Percentiles rank a stretch among this genome's conserved stretches.
Evolutionary conservation across 768 basidiomycete genomes (phyloP).

Genomic region (Russula emetica): DNA sequence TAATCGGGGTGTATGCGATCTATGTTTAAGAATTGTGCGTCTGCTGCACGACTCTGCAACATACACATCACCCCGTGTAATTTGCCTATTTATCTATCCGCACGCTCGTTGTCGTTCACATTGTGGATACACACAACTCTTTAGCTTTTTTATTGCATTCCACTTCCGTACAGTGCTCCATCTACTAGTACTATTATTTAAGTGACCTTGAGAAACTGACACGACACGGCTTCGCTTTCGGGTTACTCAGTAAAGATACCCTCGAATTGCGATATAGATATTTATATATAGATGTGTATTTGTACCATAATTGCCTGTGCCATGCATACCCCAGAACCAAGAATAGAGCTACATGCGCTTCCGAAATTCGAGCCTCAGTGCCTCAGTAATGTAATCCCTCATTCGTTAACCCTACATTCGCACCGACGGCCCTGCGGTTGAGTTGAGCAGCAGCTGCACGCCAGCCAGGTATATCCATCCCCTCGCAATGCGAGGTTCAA

Average conservation of each 20-base stretch:
- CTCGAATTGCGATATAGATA: neutral
- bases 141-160: neutral
- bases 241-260: neutral
- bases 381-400: too few relatives aligned
- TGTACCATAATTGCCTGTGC: too few relatives aligned
- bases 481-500: too few relatives aligned
- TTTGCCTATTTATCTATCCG: neutral
- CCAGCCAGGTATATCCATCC: too few relatives aligned
- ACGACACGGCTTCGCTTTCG: neutral
- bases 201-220: neutral
- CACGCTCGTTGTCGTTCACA: neutral
- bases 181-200: neutral
- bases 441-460: too few relatives aligned
- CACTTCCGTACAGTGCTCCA: neutral
- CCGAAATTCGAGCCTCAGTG: too few relatives aligned
- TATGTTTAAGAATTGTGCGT: constrained; percentile 41
- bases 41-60: neutral
- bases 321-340: too few relatives aligned
- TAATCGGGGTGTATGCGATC: constrained; percentile 72
- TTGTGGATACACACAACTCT: neutral
- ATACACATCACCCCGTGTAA: neutral
- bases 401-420: too few relatives aligned
- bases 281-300: too few relatives aligned
- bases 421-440: too few relatives aligned
- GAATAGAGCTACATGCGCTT: too few relatives aligned